Evolutionary conservation across 768 basidiomycete species (phyloP), one percentile per base, ranked within the genome.

Genomic region (Mycena filopes): DNA sequence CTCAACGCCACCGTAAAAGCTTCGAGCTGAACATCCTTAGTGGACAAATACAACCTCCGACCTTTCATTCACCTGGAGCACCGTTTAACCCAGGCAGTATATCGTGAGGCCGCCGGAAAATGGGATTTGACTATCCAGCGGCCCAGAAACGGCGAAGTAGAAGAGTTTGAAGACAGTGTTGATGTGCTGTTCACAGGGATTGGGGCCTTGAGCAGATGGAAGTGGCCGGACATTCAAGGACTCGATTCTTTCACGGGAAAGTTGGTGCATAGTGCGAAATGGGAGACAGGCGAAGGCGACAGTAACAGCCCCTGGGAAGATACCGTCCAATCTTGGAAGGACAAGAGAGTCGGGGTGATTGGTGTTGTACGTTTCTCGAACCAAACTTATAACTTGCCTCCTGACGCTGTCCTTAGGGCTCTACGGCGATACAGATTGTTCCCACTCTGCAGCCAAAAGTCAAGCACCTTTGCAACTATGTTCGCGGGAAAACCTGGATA

Each of bases 141-240:
- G 7, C 40, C 38, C 16, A 54, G 42, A n/a, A n/a, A n/a, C n/a
- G 72, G 71, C 20, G 70, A 77, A 16, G 77, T 72, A 58, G 83
- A 84, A 51, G 80, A 83, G 66, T 79, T 87, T 45, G 83, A 84
- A 26, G 88, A 89, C 66, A 78, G 72, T 0, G 84, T 83, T 2
- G 88, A 91, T 63, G 77, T 90, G 0, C 78, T 91, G 38, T 81
- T 91, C 53, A 84, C 83, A 16, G 84, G 82, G 20, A 73, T 84
- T 21, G 88, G 88, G 5, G 67, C 67, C 12, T 72, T 89, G 47
- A 87, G 85, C 50, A 75, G 86, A 9, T 90, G 88, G 88, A 78
- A 82, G 28, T 91, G 89, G 90, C 91, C 90, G 3, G 83, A 88
- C 46, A 89, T 91, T 46, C 73, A 78, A 11, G 89, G 89, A 4